These are phyloP conservation scores for Primulina eburnea DNA, from an alignment of 257 asterid species.

Conservation along the genomic window DNA sequence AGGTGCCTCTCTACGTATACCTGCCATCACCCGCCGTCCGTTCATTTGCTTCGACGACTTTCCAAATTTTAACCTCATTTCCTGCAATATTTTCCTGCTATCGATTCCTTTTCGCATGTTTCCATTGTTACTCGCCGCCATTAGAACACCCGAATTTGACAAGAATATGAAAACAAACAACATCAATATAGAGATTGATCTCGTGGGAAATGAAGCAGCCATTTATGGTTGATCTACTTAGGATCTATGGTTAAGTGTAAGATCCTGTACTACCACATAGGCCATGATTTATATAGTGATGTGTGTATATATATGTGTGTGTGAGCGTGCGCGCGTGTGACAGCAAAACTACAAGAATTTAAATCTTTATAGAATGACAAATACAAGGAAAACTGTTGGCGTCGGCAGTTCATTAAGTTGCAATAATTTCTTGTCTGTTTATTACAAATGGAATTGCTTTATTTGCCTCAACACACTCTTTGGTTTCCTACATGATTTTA, in stretches of 20 bases:
- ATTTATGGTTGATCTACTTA: slow-evolving; percentile 13
- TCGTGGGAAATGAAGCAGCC: slow-evolving; percentile 30
- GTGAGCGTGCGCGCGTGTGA: background rate
- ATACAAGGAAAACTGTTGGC: background rate
- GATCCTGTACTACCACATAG: too few relatives aligned
- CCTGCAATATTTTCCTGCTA: slow-evolving; percentile 37
- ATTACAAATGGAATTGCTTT: background rate
- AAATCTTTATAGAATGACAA: too few relatives aligned
- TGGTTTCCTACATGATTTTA: background rate
- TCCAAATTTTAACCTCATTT: slow-evolving; percentile 24
- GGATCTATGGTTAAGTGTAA: background rate
- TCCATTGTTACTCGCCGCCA: slow-evolving; percentile 27
- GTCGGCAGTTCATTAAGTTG: background rate
- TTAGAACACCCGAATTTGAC: slow-evolving; percentile 19
- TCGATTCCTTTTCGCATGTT: slow-evolving; percentile 25
- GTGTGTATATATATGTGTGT: background rate
- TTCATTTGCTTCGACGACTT: slow-evolving; percentile 17
- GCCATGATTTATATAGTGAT: background rate
- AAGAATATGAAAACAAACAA: slow-evolving; percentile 21
- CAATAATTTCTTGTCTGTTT: background rate
- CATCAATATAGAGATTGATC: slow-evolving; percentile 23
- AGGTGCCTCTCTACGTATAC: slow-evolving; percentile 37
- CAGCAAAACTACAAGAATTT: background rate
- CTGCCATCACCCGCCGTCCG: slow-evolving; percentile 25
- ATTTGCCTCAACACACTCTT: background rate